Conservation (phyloP, 345 rosid genomes). For the Viola odorata region DNA sequence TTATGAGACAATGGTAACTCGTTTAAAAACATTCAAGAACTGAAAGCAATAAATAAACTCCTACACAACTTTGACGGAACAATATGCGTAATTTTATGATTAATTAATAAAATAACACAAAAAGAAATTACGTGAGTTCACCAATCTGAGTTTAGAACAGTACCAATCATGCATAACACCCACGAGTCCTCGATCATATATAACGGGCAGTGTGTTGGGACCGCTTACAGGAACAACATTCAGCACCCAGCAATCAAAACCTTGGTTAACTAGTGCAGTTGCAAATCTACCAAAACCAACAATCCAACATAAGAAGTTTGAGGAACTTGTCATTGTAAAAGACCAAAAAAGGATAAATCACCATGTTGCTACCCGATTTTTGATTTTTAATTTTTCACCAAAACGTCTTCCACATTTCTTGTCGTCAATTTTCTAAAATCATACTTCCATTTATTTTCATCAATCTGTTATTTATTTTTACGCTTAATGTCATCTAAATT, state of each 20-base stretch:
- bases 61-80: background rate
- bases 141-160: background rate
- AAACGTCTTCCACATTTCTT: no score
- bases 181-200: slow-evolving; percentile 84
- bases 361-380: no score
- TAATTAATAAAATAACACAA: background rate
- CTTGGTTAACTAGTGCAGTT: slow-evolving; percentile 56
- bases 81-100: background rate
- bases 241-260: slow-evolving; percentile 74
- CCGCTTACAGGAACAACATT: slow-evolving; percentile 68
- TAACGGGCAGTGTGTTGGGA: slow-evolving; percentile 76
- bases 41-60: background rate
- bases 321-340: background rate
- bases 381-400: no score
- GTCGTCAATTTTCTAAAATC: no score
- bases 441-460: no score
- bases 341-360: background rate
- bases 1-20: background rate
- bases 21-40: background rate
- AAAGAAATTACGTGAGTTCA: background rate
- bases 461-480: no score
- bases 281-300: slow-evolving; percentile 47
- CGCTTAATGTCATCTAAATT: no score
- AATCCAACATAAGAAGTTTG: background rate
- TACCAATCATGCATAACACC: slow-evolving; percentile 88